A percentile compares a stretch with the other conserved stretches of the same genome.
phyloP scores from a whole-genome alignment of 1,284 basidiomycete genomes.

The Sporisorium reilianum region DNA sequence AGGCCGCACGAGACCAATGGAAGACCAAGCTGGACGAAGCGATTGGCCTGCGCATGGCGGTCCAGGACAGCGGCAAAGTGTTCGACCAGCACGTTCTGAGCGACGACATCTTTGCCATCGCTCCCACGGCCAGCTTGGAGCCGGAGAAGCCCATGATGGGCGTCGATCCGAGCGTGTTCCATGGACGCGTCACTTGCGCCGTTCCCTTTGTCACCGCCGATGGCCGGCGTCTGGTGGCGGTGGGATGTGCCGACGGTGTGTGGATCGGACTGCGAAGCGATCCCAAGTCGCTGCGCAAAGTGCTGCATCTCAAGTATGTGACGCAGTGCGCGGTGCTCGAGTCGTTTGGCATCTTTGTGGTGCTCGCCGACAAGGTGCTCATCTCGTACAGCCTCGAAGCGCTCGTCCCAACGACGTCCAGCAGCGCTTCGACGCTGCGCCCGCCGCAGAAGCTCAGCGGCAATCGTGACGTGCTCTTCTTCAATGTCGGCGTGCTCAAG shows the following conservation, averaged over 20 bases:
- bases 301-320: constrained; percentile 88
- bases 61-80: constrained; percentile 91
- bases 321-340: constrained; percentile 94
- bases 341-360: constrained; percentile 93
- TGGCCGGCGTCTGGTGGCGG: constrained; percentile 84
- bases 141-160: constrained; percentile 46
- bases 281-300: constrained; percentile 85
- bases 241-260: constrained; percentile 94
- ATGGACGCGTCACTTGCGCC: constrained; percentile 91
- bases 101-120: constrained; percentile 67
- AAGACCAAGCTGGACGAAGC: constrained; percentile 88
- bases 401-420: constrained; percentile 85
- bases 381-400: constrained; percentile 88
- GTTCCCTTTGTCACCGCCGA: constrained; percentile 82
- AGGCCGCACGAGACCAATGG: constrained; percentile 84
- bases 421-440: constrained; percentile 69
- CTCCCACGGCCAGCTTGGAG: constrained; percentile 40
- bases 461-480: constrained; percentile 90
- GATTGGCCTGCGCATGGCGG: constrained; percentile 82
- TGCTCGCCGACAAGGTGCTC: constrained; percentile 85
- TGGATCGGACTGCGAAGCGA: constrained; percentile 95
- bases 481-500: constrained; percentile 87
- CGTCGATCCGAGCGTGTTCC: constrained; percentile 83
- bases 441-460: constrained; percentile 86
- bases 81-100: constrained; percentile 66